Percentiles rank a stretch among this genome's conserved stretches.
These are phyloP conservation scores for Cardiospermum halicacabum DNA, from an alignment of 345 rosid genomes.

Conservation along the genomic window DNA sequence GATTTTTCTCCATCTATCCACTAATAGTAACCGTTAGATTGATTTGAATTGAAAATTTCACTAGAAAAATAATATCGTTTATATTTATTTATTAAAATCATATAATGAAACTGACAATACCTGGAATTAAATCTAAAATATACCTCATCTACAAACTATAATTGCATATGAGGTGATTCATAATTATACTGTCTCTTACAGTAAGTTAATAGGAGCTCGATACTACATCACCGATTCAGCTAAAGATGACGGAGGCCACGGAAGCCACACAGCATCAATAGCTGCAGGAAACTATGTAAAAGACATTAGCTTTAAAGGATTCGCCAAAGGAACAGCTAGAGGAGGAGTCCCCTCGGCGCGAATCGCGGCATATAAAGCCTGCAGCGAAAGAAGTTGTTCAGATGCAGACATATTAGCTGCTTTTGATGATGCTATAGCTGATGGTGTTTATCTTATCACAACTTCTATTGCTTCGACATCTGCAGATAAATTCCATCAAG, in stretches of 20 bases:
- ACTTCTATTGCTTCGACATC: too few relatives aligned
- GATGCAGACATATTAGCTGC: slow-evolving; percentile 20
- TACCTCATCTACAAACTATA: too few relatives aligned
- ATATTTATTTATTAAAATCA: too few relatives aligned
- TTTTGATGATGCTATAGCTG: slow-evolving; percentile 65
- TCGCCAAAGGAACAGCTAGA: slow-evolving; percentile 51
- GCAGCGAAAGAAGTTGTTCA: slow-evolving; percentile 4
- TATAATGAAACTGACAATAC: too few relatives aligned
- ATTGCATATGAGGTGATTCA: too few relatives aligned
- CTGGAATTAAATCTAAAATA: too few relatives aligned
- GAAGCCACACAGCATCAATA: slow-evolving; percentile 64
- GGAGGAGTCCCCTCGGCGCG: slow-evolving; percentile 61
- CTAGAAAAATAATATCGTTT: too few relatives aligned
- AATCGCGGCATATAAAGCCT: slow-evolving; percentile 45
- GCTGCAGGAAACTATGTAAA: slow-evolving; percentile 52
- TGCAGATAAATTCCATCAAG: too few relatives aligned
- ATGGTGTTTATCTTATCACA: slow-evolving; percentile 45
- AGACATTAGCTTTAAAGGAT: slow-evolving; percentile 36
- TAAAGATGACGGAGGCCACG: slow-evolving; percentile 36
- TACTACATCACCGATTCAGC: slow-evolving; percentile 9
- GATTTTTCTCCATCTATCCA: too few relatives aligned
- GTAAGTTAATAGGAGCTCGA: slow-evolving; percentile 32
- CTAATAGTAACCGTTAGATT: too few relatives aligned
- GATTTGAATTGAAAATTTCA: too few relatives aligned
- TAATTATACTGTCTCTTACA: too few relatives aligned